Conservation (phyloP, 805 yeast genomes). For the Schizosaccharomyces octosporus region DNA sequence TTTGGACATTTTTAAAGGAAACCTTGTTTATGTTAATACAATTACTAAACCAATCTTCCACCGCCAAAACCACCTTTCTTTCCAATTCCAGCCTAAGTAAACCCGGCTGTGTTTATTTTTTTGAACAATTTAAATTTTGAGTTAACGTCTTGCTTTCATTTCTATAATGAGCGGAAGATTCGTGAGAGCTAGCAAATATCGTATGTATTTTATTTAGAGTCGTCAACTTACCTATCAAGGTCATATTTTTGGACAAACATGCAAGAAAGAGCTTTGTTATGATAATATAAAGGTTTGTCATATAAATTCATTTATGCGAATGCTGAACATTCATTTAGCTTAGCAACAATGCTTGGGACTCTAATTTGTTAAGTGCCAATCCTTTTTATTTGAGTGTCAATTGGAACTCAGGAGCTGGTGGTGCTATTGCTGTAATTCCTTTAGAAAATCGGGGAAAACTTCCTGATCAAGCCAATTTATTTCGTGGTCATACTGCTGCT, state of each 20-base stretch:
- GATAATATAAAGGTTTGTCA: slow-evolving; percentile 28
- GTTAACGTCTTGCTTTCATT: no score
- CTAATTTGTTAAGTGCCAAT: slow-evolving; percentile 66
- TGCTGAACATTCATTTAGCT: slow-evolving; percentile 18
- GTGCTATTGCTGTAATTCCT: slow-evolving; percentile 89
- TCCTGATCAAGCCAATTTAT: slow-evolving; percentile 79
- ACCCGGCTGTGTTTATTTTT: neutral
- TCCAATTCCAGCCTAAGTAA: neutral
- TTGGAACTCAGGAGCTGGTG: slow-evolving; percentile 93
- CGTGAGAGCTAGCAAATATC: slow-evolving; percentile 87
- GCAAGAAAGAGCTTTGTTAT: slow-evolving; percentile 43
- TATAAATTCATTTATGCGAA: neutral
- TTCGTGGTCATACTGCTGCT: slow-evolving; percentile 86
- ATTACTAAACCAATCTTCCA: no score
- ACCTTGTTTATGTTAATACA: neutral
- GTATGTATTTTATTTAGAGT: slow-evolving; percentile 14
- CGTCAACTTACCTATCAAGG: neutral
- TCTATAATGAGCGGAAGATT: slow-evolving; percentile 24
- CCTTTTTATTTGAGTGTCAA: slow-evolving; percentile 68
- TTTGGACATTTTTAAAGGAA: neutral
- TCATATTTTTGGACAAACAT: slow-evolving; percentile 82
- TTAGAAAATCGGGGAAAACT: slow-evolving; percentile 66
- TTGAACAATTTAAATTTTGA: no score
- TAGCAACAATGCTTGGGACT: slow-evolving; percentile 89
- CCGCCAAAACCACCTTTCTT: neutral